Evolutionary conservation across 345 rosid species (phyloP).

Genomic region (Carallia brachiata): DNA sequence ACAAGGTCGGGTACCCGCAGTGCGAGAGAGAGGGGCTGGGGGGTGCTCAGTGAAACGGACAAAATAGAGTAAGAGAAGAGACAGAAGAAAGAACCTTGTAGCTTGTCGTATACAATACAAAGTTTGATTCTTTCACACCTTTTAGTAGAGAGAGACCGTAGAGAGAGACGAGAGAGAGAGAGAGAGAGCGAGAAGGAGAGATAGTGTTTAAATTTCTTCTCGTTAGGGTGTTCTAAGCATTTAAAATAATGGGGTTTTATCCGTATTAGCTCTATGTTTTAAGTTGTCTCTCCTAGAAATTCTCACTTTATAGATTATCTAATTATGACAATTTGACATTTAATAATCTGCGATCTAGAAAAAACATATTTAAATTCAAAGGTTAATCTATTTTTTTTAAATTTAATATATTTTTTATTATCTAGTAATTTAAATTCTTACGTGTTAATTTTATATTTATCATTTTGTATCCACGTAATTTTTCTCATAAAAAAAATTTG

Average conservation of each 20-base stretch:
- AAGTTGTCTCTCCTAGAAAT: conserved; percentile 60
- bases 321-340: conserved; percentile 5
- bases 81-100: conserved; percentile 53
- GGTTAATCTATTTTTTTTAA: too few relatives aligned
- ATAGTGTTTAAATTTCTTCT: background rate
- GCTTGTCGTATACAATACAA: conserved; percentile 40
- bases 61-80: conserved; percentile 50
- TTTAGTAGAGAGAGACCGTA: background rate
- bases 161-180: conserved; percentile 4
- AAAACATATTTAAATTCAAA: too few relatives aligned
- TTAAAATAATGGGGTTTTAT: background rate
- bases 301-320: conserved; percentile 19
- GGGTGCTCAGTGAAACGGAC: conserved; percentile 36
- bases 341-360: too few relatives aligned
- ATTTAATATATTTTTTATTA: too few relatives aligned
- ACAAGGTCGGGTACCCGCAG: conserved; percentile 8
- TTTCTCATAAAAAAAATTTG: background rate
- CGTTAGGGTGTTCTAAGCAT: background rate
- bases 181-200: background rate
- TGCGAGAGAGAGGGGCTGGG: conserved; percentile 3
- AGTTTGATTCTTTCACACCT: conserved; percentile 34
- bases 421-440: too few relatives aligned
- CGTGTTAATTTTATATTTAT: too few relatives aligned
- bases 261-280: conserved; percentile 46
- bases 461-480: too few relatives aligned